A percentile compares a stretch with the other conserved stretches of the same genome.
Conservation (phyloP, 2,329 filamentous ascomycete genomes). For the Tolypocladium tundrense region DNA sequence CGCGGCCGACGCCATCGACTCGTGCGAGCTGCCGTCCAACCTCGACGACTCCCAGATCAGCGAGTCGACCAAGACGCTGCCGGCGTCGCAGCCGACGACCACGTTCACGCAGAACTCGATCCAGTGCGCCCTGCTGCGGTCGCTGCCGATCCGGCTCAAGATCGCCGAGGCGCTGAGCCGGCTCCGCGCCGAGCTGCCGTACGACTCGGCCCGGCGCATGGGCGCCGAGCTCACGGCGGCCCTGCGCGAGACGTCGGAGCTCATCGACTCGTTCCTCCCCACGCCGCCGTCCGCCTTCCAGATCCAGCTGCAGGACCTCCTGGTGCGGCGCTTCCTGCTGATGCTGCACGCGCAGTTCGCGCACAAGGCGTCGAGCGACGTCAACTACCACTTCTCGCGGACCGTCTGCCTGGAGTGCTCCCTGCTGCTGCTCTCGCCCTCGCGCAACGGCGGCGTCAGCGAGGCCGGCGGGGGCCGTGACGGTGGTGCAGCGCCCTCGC, state of each 20-base stretch:
- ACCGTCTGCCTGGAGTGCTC: neutral
- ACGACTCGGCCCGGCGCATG: neutral
- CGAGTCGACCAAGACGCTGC: neutral
- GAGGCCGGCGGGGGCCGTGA: neutral
- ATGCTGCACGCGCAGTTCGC: neutral
- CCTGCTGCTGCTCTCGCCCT: neutral
- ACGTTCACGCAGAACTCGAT: neutral
- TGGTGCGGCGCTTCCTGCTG: neutral
- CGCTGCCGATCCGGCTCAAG: neutral
- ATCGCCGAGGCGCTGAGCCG: neutral
- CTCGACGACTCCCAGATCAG: neutral
- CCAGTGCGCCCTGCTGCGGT: neutral
- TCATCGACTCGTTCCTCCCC: neutral
- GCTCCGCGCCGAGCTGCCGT: neutral
- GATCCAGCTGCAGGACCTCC: neutral
- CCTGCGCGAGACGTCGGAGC: neutral
- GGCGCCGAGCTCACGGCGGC: neutral
- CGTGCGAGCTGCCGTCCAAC: neutral
- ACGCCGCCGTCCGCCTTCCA: neutral
- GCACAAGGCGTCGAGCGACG: neutral
- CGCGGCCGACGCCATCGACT: neutral
- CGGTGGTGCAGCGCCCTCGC: neutral
- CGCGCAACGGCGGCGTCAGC: neutral
- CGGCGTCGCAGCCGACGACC: neutral
- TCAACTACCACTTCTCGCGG: neutral